These are phyloP conservation scores for Rhynchosporium graminicola DNA, from an alignment of 2,329 filamentous ascomycete genomes.

Conservation along the genomic window DNA sequence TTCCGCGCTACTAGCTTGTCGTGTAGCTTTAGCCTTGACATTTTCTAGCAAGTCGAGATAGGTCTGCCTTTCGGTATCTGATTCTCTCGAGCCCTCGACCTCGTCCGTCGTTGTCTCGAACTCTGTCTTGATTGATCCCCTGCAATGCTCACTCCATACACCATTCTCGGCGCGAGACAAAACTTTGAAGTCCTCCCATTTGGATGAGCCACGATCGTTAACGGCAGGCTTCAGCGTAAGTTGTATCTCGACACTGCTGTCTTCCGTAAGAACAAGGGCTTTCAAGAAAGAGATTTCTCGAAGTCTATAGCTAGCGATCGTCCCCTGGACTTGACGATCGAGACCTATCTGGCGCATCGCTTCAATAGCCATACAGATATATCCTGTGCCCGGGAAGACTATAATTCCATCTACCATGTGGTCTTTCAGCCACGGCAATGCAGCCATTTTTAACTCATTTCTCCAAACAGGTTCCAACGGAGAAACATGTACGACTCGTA, in stretches of 20 bases:
- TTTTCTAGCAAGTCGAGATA: no score
- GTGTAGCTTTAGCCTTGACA: no score
- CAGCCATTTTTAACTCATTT: constrained; percentile 39
- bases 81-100: constrained; percentile 7
- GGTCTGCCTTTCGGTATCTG: no score
- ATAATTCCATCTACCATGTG: constrained; percentile 40
- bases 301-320: neutral
- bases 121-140: neutral
- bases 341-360: neutral
- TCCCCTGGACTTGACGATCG: neutral
- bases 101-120: neutral
- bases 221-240: neutral
- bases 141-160: neutral
- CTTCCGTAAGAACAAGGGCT: neutral
- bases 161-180: neutral
- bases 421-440: constrained; percentile 47
- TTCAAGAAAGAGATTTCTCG: neutral
- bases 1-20: no score
- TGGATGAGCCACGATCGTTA: neutral
- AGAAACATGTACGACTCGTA: neutral
- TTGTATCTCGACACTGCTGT: neutral
- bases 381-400: constrained; percentile 41
- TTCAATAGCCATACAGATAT: constrained; percentile 38
- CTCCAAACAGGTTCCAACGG: constrained; percentile 39
- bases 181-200: neutral